Base-by-base conservation (phyloP, 345 rosid genomes). In the Linum tenue region DNA sequence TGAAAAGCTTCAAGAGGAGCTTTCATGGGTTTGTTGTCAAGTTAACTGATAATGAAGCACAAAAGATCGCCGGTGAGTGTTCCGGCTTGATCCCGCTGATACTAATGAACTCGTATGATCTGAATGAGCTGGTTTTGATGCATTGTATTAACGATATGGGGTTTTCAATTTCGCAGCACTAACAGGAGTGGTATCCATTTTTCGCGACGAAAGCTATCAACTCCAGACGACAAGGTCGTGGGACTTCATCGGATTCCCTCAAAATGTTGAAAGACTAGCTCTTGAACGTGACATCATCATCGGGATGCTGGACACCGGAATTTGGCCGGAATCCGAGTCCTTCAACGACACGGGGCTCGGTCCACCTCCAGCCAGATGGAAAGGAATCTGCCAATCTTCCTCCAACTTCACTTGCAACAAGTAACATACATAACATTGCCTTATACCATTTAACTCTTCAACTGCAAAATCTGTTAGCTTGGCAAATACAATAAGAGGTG, bases 321-420 rank as follows among this genome's bases (percentile, higher is more conserved):
- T 60, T 39, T 60, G 64, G 64, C 42, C 44, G 2, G 64, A 60
- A 3, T 60, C 64, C 15, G 40, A 60, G n/a, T 36, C 42, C 44
- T 60, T 60, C 22, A 60, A 60, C 43, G 64, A 60, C n/a, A 2
- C 1, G 3, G 64, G 64, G 39, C 14, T 60, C 64, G 64, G 64
- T n/a, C 43, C 43, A 36, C 64, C 64, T 2, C 64, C 64, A 3
- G 5, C 17, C 42, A 60, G 39, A 60, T 60, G 64, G 64, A 60
- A 60, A 37, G 64, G 64, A 4, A 3, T 22, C 9, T 60, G 64
- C 44, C 64, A 60, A 60, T 36, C n/a, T 16, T 38, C 64, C 3
- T 44, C 51, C 14, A 44, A 44, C 51, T 60, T 60, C 44, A 31
- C 64, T n/a, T 60, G 64, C 64, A 60, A 60, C 64, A 60, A 60